These are phyloP conservation scores for Podospora fimiseda DNA, from an alignment of 495 filamentous ascomycete genomes.

Conservation along the genomic window DNA sequence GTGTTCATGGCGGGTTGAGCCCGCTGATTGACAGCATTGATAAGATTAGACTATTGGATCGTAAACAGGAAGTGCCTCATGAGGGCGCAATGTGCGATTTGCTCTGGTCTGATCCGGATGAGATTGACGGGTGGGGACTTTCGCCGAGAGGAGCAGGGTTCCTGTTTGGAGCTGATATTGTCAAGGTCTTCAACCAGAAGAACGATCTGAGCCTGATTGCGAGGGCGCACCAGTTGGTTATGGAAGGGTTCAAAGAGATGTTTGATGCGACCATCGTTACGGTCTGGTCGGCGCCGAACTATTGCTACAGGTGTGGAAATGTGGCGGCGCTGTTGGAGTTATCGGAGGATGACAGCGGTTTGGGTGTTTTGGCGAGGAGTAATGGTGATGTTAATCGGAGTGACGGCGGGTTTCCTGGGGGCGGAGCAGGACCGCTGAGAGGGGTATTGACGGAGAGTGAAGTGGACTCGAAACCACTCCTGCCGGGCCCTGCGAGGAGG, in stretches of 20 bases:
- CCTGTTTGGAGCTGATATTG: slow-evolving; percentile 92
- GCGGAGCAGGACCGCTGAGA: slow-evolving; percentile 17
- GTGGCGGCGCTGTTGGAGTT: slow-evolving; percentile 93
- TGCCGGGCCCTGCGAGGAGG: slow-evolving; percentile 72
- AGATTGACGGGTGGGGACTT: slow-evolving; percentile 96
- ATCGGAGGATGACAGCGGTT: slow-evolving; percentile 71
- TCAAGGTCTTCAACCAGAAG: slow-evolving; percentile 87
- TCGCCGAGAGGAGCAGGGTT: slow-evolving; percentile 94
- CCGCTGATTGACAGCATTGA: slow-evolving; percentile 91
- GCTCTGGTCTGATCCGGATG: slow-evolving; percentile 95
- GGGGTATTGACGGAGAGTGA: slow-evolving; percentile 41
- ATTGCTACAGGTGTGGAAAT: slow-evolving; percentile 97
- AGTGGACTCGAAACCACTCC: slow-evolving; percentile 25
- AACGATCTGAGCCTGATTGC: slow-evolving; percentile 91
- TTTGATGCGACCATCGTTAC: slow-evolving; percentile 93
- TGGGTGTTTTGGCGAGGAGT: slow-evolving; percentile 67
- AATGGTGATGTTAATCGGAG: slow-evolving; percentile 70
- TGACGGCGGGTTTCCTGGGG: slow-evolving; percentile 25
- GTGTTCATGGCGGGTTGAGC: slow-evolving; percentile 89
- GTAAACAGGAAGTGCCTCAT: slow-evolving; percentile 97
- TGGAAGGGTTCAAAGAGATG: slow-evolving; percentile 99
- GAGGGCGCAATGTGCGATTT: slow-evolving; percentile 99
- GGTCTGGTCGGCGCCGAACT: slow-evolving; percentile 96
- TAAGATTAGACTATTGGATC: slow-evolving; percentile 89
- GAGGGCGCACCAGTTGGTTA: slow-evolving; percentile 92